Base-by-base conservation (phyloP, 169 alveolate genomes). In the Plasmodium vinckei region DNA sequence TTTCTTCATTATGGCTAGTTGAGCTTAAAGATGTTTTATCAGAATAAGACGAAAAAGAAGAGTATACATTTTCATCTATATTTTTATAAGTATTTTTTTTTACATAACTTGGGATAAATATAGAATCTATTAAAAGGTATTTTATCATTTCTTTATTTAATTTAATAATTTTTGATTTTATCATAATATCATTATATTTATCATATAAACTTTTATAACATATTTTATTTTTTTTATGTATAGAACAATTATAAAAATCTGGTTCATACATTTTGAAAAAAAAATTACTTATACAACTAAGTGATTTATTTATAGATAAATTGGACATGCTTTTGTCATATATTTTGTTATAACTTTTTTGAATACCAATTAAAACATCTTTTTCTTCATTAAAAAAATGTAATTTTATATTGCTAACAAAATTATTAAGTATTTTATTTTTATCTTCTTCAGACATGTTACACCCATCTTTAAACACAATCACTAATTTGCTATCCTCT, bases 21-120 rank as follows among this genome's bases (percentile, higher is more conserved):
- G 9, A n/a, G 5, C n/a, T 49, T 12, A n/a, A 59, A 13, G 69
- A 65, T 9, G 68, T 51, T 1, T 21, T 13, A 2, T 79, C 82
- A 5, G 89, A 79, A 25, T 79, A 79, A 2, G 89, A 79, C 21
- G 73, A 69, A 59, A 79, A 79, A 2, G 89, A 79, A 7, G 89
- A 79, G 27, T 79, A 79, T 39, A 65, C 23, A 51, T 79, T 5
- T 46, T 79, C 89, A 9, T 79, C 89, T 13, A 65, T 61, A 19
- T 39, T 46, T 49, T 69, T 67, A 19, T 64, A 57, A 27, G 1
- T 79, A 54, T 79, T 79, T 57, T 33, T 56, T 17, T 79, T 17
- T 9, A 79, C 89, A 53, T 79, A 79, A n/a, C 54, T 68, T 49
- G 89, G 89, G 9, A 79, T 27, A 23, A 79, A 79, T 53, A 79